Percentiles rank a stretch among this genome's conserved stretches.
Evolutionary conservation across 208 protist genomes (phyloP).

Genomic region (Strigomonas culicis): DNA sequence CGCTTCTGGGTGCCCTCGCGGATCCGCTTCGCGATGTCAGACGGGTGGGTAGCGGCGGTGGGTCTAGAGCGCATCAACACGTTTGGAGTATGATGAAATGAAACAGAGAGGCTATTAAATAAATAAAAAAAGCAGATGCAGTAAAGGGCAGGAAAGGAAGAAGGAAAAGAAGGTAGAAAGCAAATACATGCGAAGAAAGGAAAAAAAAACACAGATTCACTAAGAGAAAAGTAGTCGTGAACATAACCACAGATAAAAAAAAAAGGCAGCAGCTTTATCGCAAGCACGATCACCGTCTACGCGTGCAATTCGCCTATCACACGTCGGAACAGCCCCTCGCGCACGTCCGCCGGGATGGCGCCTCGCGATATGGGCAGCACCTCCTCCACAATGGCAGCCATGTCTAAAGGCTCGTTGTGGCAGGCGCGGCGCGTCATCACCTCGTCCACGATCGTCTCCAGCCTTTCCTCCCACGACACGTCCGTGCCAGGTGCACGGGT

Average conservation of each 20-base stretch:
- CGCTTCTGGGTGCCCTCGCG: constrained; percentile 52
- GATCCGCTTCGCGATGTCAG: constrained; percentile 60
- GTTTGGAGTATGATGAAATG: background rate
- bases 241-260: background rate
- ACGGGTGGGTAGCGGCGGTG: background rate
- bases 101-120: background rate
- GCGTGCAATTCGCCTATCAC: constrained; percentile 22
- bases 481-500: background rate
- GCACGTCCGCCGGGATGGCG: constrained; percentile 37
- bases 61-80: background rate
- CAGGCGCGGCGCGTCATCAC: constrained; percentile 37
- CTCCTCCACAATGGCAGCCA: constrained; percentile 45
- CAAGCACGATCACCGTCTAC: background rate
- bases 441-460: constrained; percentile 20
- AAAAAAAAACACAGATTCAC: constrained; percentile 4
- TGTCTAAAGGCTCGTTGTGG: constrained; percentile 45
- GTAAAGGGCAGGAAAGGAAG: background rate
- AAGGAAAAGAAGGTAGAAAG: background rate
- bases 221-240: background rate
- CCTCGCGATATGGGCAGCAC: constrained; percentile 44
- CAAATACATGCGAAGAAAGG: background rate
- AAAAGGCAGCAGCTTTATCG: background rate
- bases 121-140: background rate
- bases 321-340: constrained; percentile 63
- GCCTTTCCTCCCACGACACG: constrained; percentile 5